Evolutionary conservation across 139 green algal genomes (phyloP), one percentile per base, ranked within the genome.

Genomic region (Chlorella sp.): DNA sequence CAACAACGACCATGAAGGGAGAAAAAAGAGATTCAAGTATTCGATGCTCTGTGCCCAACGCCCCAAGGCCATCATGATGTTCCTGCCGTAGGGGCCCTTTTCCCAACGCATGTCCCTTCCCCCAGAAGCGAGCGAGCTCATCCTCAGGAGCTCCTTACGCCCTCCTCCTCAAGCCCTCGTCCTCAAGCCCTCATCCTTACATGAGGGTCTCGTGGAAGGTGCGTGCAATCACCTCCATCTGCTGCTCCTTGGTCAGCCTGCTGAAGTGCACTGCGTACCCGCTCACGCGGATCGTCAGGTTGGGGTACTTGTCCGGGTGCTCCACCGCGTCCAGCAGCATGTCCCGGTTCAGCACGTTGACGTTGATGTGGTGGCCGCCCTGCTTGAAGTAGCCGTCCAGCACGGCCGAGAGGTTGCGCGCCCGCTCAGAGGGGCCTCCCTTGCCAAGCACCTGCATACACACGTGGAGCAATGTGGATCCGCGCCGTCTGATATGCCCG

Each of bases 231-330:
- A 90, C 83, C 67, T 90, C 87, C 49, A 87, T 67, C 83, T 94
- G 86, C 83, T 94, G 89, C 73, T 91, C 87, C 31, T 77, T 77
- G 0, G 88, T 92, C 29, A 94, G 83, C 32, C 77, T 76, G 61
- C 73, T 80, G 74, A 94, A 94, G 77, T 91, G 86, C 74, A 94
- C 89, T 2, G 89, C 87, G 69, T 94, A 92, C 51, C 87, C 89
- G 3, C 65, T 83, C 27, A 94, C 89, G 30, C 89, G 82, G 77
- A 94, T 90, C 50, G 87, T 94, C 0, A 94, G 83, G 73, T 87
- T 85, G 67, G 87, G 89, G 77, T 92, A 88, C 74, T 90, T 88
- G 69, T 91, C 86, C 20, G 88, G 88, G 82, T 93, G 85, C 74
- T 91, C 81, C 72, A 92, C 81, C 2, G 89, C 89, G 69, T 94